phyloP scores from a whole-genome alignment of 2,329 filamentous ascomycete genomes.

The Colletotrichum cereale region DNA sequence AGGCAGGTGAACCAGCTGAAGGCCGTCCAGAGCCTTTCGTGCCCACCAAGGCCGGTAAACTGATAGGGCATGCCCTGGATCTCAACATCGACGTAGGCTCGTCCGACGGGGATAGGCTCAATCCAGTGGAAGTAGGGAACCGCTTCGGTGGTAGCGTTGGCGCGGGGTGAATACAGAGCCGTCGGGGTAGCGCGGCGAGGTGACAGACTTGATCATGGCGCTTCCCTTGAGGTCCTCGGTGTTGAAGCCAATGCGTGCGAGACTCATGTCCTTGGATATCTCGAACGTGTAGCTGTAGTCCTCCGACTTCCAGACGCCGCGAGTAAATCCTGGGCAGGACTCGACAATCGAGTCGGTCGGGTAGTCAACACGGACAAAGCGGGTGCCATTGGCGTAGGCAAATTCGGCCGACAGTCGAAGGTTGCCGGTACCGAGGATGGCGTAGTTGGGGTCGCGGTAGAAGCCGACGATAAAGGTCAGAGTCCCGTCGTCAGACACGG shows the following conservation, averaged over 20 bases:
- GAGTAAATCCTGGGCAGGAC: too few relatives aligned
- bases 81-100: neutral
- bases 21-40: slow-evolving; percentile 12
- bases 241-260: too few relatives aligned
- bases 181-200: too few relatives aligned
- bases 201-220: too few relatives aligned
- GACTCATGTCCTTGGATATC: too few relatives aligned
- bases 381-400: slow-evolving; percentile 42
- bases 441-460: slow-evolving; percentile 48
- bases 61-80: slow-evolving; percentile 1
- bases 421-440: slow-evolving; percentile 46
- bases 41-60: slow-evolving; percentile 5
- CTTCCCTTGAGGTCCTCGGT: too few relatives aligned
- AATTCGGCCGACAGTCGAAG: slow-evolving; percentile 46
- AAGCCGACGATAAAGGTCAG: slow-evolving; percentile 46
- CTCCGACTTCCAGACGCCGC: too few relatives aligned
- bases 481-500: slow-evolving; percentile 44
- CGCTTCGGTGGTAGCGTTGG: neutral
- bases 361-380: slow-evolving; percentile 45
- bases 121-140: slow-evolving; percentile 10
- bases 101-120: slow-evolving; percentile 24
- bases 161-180: too few relatives aligned
- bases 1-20: slow-evolving; percentile 22
- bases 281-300: too few relatives aligned
- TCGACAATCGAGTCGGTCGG: too few relatives aligned